phyloP scores from a whole-genome alignment of 2,329 filamentous ascomycete genomes.

The Allantophomopsis cytisporea region DNA sequence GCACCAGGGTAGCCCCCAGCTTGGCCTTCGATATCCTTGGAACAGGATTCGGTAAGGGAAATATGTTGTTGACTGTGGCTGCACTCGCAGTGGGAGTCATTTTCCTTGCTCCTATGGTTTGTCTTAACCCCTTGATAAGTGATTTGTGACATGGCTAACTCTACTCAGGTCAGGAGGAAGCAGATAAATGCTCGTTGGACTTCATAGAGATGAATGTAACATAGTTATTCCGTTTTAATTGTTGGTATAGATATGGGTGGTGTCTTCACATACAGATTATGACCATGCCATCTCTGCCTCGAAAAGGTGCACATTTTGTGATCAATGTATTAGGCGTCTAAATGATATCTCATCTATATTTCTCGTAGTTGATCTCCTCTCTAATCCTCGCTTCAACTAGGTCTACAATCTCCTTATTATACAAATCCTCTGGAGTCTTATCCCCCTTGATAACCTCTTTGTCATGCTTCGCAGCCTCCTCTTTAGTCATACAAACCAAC shows the following conservation, averaged over 20 bases:
- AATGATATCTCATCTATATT: constrained; percentile 25
- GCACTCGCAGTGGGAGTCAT: constrained; percentile 66
- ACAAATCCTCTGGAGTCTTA: constrained; percentile 58
- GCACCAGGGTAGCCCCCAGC: constrained; percentile 75
- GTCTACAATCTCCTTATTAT: constrained; percentile 52
- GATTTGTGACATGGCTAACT: constrained; percentile 9
- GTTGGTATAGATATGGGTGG: background rate
- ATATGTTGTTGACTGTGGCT: constrained; percentile 70
- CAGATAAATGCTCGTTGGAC: constrained; percentile 4
- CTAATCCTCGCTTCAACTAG: constrained; percentile 51
- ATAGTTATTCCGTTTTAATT: background rate
- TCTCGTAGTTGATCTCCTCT: constrained; percentile 52
- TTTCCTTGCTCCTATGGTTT: constrained; percentile 74
- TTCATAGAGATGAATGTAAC: background rate
- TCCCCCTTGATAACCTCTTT: constrained; percentile 61
- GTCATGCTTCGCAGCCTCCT: constrained; percentile 72
- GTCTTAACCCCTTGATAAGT: constrained; percentile 19
- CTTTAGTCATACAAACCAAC: constrained; percentile 84
- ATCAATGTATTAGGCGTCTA: no score
- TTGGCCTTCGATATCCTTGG: constrained; percentile 85
- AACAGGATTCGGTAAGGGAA: constrained; percentile 84
- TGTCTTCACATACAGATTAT: no score
- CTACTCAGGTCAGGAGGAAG: constrained; percentile 21
- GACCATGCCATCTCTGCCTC: no score
- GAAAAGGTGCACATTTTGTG: no score